Percentiles rank a stretch among this genome's conserved stretches.
These are phyloP conservation scores for Sherardia arvensis DNA, from an alignment of 257 asterid genomes.

Conservation along the genomic window DNA sequence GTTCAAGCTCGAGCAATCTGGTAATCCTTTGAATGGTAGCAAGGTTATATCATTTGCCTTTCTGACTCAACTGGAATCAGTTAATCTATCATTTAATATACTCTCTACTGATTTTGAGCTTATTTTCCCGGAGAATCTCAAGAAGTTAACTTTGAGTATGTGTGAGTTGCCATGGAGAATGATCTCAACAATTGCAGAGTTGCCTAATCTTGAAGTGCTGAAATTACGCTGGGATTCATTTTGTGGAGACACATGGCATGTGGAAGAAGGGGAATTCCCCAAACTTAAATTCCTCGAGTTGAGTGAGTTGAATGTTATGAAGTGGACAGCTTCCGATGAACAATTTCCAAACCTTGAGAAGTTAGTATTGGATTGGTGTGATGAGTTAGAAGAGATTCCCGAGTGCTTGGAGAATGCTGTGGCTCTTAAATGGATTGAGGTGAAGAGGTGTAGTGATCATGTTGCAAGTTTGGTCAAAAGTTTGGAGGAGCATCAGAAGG, in stretches of 20 bases:
- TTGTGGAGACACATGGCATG: constrained; percentile 3
- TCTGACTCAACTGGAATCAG: constrained; percentile 1
- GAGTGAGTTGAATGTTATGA: neutral
- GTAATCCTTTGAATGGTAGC: neutral
- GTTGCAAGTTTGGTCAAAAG: neutral
- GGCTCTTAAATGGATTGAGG: neutral
- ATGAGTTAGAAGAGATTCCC: neutral
- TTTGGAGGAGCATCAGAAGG: neutral
- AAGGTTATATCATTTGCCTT: neutral
- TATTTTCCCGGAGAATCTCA: neutral
- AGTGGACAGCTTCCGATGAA: constrained; percentile 4
- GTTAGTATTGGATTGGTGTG: neutral
- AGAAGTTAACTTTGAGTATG: neutral
- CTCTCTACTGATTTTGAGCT: neutral
- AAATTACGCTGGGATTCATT: neutral
- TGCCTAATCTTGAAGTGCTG: constrained; percentile 8
- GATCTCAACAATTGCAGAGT: neutral
- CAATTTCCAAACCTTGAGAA: neutral
- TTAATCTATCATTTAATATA: neutral
- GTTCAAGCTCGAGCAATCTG: neutral
- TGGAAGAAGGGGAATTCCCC: neutral
- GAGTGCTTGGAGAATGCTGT: neutral
- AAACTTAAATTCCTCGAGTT: neutral
- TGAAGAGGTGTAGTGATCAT: neutral
- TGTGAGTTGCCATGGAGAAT: neutral